These are phyloP conservation scores for Pseudopediastrum boryanum DNA, from an alignment of 139 green algal genomes.

Conservation along the genomic window DNA sequence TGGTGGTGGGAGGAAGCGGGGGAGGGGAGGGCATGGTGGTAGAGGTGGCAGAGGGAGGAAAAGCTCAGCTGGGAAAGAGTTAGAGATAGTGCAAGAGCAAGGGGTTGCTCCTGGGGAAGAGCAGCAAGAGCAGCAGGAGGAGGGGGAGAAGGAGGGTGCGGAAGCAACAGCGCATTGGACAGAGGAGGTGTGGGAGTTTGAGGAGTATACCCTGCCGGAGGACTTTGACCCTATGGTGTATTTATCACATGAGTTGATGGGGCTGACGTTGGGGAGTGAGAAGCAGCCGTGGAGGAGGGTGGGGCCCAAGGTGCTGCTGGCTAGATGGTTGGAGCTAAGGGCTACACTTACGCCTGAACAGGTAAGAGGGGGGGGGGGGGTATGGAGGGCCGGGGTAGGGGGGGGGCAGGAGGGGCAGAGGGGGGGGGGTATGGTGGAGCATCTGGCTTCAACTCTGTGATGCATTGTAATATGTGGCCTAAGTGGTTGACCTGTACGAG, in stretches of 20 bases:
- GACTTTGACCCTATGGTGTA: slow-evolving; percentile 14
- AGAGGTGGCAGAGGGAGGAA: background rate
- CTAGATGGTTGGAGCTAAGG: background rate
- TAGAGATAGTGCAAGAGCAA: background rate
- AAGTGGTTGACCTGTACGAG: too few relatives aligned
- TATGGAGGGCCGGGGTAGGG: too few relatives aligned
- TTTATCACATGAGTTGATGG: too few relatives aligned
- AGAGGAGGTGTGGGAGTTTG: slow-evolving; percentile 1
- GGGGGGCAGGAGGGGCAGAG: too few relatives aligned
- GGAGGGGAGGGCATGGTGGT: background rate
- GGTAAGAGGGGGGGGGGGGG: too few relatives aligned
- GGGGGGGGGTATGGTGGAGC: too few relatives aligned
- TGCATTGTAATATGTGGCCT: too few relatives aligned
- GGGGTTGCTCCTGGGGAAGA: background rate
- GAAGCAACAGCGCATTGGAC: too few relatives aligned
- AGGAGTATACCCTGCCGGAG: background rate
- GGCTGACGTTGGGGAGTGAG: background rate
- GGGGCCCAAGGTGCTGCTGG: background rate
- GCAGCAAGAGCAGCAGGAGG: background rate
- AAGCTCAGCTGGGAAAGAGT: background rate
- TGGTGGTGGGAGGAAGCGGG: background rate
- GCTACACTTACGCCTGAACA: too few relatives aligned
- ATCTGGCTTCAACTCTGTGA: too few relatives aligned
- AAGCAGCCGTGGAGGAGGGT: background rate
- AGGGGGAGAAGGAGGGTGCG: background rate